These are phyloP conservation scores for Bjerkandera adusta DNA, from an alignment of 1,284 basidiomycete species.

Conservation along the genomic window DNA sequence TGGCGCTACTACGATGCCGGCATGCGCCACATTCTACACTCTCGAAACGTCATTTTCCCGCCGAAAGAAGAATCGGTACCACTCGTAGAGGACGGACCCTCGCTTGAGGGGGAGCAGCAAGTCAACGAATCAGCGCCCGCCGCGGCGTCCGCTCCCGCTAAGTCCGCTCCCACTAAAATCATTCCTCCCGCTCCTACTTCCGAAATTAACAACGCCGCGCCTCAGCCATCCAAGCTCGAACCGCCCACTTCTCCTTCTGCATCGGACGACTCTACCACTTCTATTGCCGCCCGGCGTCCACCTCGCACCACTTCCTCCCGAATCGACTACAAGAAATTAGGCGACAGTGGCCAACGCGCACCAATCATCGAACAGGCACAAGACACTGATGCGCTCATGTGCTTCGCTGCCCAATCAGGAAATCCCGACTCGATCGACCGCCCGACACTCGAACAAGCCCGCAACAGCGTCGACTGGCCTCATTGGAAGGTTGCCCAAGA, in stretches of 20 bases:
- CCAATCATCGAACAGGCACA: background rate
- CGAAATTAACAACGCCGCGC: conserved; percentile 2
- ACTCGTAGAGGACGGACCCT: background rate
- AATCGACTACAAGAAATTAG: conserved; percentile 4
- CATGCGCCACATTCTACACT: conserved; percentile 16
- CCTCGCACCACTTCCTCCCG: background rate
- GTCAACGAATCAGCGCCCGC: too few species aligned
- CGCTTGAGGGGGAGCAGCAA: conserved; percentile 4
- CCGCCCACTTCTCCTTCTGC: background rate
- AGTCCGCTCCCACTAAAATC: background rate
- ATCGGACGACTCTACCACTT: background rate
- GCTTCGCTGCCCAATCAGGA: conserved; percentile 7
- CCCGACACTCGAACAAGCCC: conserved; percentile 25
- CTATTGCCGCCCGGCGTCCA: background rate
- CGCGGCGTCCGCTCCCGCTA: background rate
- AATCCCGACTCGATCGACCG: conserved; percentile 17
- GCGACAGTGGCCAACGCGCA: background rate
- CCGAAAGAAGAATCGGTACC: background rate
- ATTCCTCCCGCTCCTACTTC: background rate
- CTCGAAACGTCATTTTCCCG: conserved; percentile 25
- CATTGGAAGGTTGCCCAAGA: conserved; percentile 31
- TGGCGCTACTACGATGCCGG: conserved; percentile 21
- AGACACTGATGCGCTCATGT: too few species aligned
- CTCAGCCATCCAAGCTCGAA: background rate
- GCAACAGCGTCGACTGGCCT: conserved; percentile 21